Evolutionary conservation across 441 rosid species (phyloP), one percentile per base, ranked within the genome.

Genomic region (Breynia disticha): DNA sequence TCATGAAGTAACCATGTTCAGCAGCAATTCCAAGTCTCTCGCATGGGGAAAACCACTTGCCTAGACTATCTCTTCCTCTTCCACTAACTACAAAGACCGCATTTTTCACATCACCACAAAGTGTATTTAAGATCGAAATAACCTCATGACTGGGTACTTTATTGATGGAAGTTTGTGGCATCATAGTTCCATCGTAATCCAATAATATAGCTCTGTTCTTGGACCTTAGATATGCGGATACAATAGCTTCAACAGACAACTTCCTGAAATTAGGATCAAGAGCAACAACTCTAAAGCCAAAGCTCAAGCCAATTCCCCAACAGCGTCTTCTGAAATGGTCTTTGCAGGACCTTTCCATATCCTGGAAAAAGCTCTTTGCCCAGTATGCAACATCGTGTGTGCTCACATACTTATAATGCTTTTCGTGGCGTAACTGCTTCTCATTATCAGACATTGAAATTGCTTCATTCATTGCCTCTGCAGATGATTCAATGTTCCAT

Each of bases 231-330:
- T 79, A 84, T 13, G 87, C 77, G 57, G 79, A 66, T 44, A 72
- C 84, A 48, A 79, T 75, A 22, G 67, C 64, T 48, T 78, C 84
- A 49, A 74, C 54, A 4, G 83, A 74, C 62, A 84, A 66, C 65
- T 84, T 84, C 58, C 65, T 66, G 72, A 84, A 84, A 66, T 78
- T 84, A 46, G 86, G 86, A 68, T 84, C 91, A 17, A 84, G 81
- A 1, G 87, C 85, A 24, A 81, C 87, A 46, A 84, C 85, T 70
- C 86, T 74, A 52, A 84, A 84, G 19, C 91, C 91, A 68, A 84
- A 84, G 66, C 91, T 61, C 52, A 84, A 69, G 24, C 91, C 88
- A 18, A 84, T 77, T 52, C 91, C 91, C 91, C 86, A 84, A 63
- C 86, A 81, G 1, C 78, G 75, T 57, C 83, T 76, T 69, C 74